Percentiles rank a stretch among this genome's conserved stretches.
phyloP scores from a whole-genome alignment of 495 filamentous ascomycete species.

The Tuber brumale region DNA sequence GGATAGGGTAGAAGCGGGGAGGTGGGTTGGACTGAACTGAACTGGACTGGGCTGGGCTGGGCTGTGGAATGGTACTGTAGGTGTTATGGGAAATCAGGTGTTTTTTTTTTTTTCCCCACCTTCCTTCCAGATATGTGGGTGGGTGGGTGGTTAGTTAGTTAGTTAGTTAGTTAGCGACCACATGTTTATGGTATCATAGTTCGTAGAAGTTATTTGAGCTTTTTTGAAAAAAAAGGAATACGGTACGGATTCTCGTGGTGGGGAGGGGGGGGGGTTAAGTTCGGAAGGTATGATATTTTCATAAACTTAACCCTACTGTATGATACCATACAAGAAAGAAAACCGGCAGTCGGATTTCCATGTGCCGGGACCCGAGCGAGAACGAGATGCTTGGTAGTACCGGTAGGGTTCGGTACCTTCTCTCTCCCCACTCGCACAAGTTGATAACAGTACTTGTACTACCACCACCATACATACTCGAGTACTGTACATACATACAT shows the following conservation, averaged over 20 bases:
- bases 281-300: no score
- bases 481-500: no score
- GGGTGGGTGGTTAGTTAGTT: no score
- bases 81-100: no score
- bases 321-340: no score
- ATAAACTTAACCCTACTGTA: no score
- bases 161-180: no score
- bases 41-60: no score
- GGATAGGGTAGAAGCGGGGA: neutral
- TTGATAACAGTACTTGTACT: neutral
- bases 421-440: neutral
- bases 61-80: no score
- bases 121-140: neutral
- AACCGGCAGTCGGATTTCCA: neutral
- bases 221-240: neutral
- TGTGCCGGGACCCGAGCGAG: conserved; percentile 3
- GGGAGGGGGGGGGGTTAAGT: neutral
- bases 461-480: neutral
- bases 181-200: no score
- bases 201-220: no score
- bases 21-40: neutral
- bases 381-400: neutral
- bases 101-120: neutral
- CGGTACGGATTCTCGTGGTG: neutral
- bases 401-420: no score